phyloP scores from a whole-genome alignment of 2,329 filamentous ascomycete species.

The Didymella keratinophila region DNA sequence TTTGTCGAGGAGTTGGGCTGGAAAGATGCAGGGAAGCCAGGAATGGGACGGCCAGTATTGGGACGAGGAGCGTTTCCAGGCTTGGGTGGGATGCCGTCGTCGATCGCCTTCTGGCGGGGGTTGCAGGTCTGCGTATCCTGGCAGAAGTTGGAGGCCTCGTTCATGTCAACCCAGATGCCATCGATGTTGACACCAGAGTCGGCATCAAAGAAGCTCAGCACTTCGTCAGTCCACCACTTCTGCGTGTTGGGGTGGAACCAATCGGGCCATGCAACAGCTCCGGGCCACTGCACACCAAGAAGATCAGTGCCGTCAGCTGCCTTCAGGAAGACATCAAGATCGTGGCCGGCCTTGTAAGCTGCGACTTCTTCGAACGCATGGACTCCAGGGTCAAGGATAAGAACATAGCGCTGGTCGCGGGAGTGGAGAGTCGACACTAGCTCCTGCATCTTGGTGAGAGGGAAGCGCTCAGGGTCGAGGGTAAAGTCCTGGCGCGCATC shows the following conservation, averaged over 20 bases:
- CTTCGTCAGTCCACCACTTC: constrained; percentile 74
- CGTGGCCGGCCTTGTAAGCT: constrained; percentile 68
- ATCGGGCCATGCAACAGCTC: constrained; percentile 75
- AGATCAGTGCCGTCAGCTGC: constrained; percentile 63
- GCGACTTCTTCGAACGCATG: constrained; percentile 60
- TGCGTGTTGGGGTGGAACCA: constrained; percentile 75
- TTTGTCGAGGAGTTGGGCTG: constrained; percentile 59
- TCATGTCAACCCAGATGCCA: constrained; percentile 67
- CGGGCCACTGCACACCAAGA: constrained; percentile 78
- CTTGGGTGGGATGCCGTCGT: constrained; percentile 63
- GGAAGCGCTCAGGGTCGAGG: constrained; percentile 69
- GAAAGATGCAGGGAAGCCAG: constrained; percentile 73
- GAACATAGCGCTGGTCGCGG: constrained; percentile 72
- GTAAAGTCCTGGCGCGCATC: constrained; percentile 66
- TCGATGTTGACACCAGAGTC: constrained; percentile 76
- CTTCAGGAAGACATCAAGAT: constrained; percentile 64
- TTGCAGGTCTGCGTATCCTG: constrained; percentile 56
- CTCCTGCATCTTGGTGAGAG: constrained; percentile 68
- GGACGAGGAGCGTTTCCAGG: constrained; percentile 62
- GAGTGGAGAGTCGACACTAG: constrained; percentile 72
- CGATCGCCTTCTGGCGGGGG: constrained; percentile 47
- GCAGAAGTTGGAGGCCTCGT: constrained; percentile 52
- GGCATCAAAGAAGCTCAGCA: constrained; percentile 69
- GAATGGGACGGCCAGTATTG: constrained; percentile 68
- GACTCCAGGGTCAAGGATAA: constrained; percentile 76